Conservation (phyloP, 2,329 filamentous ascomycete genomes). For the Fulvia fulva region DNA sequence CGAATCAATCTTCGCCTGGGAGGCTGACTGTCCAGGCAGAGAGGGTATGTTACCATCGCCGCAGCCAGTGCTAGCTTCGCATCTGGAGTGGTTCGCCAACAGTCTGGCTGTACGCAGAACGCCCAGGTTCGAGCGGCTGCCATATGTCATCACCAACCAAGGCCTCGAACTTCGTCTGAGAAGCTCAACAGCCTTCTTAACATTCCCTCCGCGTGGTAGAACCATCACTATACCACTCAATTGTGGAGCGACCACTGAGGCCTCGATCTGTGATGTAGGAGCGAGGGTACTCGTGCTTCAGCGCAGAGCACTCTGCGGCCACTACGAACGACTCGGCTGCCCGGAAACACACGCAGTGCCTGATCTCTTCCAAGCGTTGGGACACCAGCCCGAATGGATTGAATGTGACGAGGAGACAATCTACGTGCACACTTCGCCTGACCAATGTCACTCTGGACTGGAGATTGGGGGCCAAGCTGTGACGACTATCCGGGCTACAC, state of each 20-base stretch:
- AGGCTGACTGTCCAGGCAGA: not conserved
- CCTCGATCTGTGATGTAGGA: not conserved
- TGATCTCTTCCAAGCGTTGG: not conserved
- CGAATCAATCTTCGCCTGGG: constrained; percentile 9
- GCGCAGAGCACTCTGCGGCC: not conserved
- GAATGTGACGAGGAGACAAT: not conserved
- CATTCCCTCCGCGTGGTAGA: not conserved
- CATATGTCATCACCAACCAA: constrained; percentile 3
- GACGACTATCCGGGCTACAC: not conserved
- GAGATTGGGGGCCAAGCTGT: not conserved
- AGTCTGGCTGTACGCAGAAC: not conserved
- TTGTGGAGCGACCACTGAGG: not conserved
- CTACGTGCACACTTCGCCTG: not conserved
- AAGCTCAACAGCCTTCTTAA: not conserved
- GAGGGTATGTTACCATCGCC: not conserved
- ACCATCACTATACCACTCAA: not conserved
- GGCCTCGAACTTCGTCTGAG: not conserved
- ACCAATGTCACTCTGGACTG: not conserved
- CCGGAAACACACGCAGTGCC: not conserved
- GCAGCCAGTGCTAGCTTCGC: not conserved
- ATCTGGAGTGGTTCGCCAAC: not conserved
- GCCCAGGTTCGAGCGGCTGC: not conserved
- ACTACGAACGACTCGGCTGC: constrained; percentile 1
- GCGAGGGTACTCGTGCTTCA: not conserved
- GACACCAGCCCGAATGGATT: not conserved